Evolutionary conservation across 2,329 filamentous ascomycete species (phyloP), one percentile per base, ranked within the genome.

Genomic region (Ceratocystis destructans): DNA sequence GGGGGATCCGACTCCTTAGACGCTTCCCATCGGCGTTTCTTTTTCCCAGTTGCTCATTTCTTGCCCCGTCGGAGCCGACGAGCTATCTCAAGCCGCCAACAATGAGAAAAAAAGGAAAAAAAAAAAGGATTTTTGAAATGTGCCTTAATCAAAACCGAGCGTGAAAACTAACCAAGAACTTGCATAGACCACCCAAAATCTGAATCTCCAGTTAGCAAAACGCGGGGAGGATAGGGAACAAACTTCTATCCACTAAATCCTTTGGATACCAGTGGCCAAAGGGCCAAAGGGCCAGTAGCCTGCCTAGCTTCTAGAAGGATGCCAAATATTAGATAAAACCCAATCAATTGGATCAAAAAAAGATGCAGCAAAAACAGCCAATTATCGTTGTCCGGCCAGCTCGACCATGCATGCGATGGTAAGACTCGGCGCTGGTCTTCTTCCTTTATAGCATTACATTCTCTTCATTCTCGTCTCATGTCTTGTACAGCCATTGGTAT

Each of bases 281-380:
- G 12, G 48, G 46, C 20, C 53, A 37, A 15, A 5, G 31, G 5
- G 33, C 33, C 33, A 37, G 3, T n/a, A 57, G 31, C 20, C n/a
- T n/a, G 33, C 3, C 8, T 59, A 17, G 53, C 53, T 59, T 59
- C 53, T 59, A 59, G 53, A 59, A 59, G 53, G 53, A 59, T 59
- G 53, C 53, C 53, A 59, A 17, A 59, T 37, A 59, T 6, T 17
- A 28, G 8, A 31, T 3, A 50, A 50, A n/a, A 50, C 7, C 1
- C 33, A 37, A 37, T 37, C 33, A 37, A 37, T 37, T 37, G 8
- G 33, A 37, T 10, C 10, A 3, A 50, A n/a, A 25, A 22, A 50
- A 7, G 7, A 46, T n/a, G 7, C 6, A n/a, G 46, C n/a, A 50
- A 50, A 20, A 50, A 50, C 46, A 53, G 48, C 12, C 12, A 8